Evolutionary conservation across 148 eudicot genomes (phyloP), one percentile per base, ranked within the genome.

Genomic region (Arctostaphylos glauca): DNA sequence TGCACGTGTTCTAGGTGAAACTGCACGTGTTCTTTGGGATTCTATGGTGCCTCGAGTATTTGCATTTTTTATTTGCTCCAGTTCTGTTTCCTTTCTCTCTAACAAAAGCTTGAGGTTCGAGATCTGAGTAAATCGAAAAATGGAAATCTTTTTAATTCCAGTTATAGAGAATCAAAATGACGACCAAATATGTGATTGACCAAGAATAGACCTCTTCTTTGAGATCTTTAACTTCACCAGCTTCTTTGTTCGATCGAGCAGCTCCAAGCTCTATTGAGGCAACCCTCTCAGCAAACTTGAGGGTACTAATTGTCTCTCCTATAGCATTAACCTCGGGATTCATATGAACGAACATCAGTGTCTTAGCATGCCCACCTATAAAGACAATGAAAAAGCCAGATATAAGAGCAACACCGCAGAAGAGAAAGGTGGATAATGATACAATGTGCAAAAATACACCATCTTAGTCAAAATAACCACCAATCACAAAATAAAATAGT

Each of bases 321-420:
- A 92, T 73, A 68, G 97, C 95, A 87, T 87, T 89, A 58, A 83
- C 75, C 87, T 94, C 99, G 0, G 99, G 97, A 86, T 91, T 94
- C 88, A 96, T 91, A 86, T 96, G 99, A 38, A 94, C 98, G 85
- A 96, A 96, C 98, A 96, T 96, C 91, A 96, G 86, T 12, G 99
- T 93, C 86, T 96, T 96, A 5, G 99, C 99, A 82, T 96, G 95
- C 50, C 99, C 98, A 71, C 98, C 98, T 95, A 86, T 54, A 77
- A n/a, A 83, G 66, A 79, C 56, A 64, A 82, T 72, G 58, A 82
- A 19, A 83, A 52, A 60, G 31, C 52, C n/a, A 56, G 47, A 59
- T 75, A 79, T 67, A 84, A 81, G 10, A 6, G 19, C 21, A 66
- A 38, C 52, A 2, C 9, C 21, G 0, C 15, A 14, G 19, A 46